Conservation (phyloP, 2,329 filamentous ascomycete genomes). For the Cladophialophora exuberans region DNA sequence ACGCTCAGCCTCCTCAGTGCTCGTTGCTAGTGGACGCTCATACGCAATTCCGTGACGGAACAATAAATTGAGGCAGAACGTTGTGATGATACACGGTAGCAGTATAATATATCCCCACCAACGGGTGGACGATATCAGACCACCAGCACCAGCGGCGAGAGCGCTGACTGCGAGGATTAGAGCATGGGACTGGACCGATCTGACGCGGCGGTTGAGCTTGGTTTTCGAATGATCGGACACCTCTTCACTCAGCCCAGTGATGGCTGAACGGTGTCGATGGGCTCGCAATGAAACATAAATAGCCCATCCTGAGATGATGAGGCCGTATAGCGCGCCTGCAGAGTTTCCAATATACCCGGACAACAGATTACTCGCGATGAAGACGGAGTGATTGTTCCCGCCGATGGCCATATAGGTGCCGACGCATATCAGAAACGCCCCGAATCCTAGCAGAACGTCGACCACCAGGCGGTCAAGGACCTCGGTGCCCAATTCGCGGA, state of each 20-base stretch:
- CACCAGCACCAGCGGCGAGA: constrained; percentile 53
- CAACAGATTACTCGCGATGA: constrained; percentile 54
- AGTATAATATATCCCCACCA: constrained; percentile 60
- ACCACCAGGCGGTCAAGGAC: constrained; percentile 55
- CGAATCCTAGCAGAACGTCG: constrained; percentile 55
- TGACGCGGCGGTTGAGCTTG: constrained; percentile 24
- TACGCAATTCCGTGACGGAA: constrained; percentile 55
- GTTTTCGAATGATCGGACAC: constrained; percentile 31
- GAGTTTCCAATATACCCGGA: constrained; percentile 61
- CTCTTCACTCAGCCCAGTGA: constrained; percentile 34
- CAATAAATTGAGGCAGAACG: constrained; percentile 53
- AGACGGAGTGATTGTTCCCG: constrained; percentile 50
- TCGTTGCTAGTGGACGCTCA: constrained; percentile 38
- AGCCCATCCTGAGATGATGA: constrained; percentile 56
- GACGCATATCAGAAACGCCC: constrained; percentile 53
- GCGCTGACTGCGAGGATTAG: constrained; percentile 51
- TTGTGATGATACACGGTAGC: constrained; percentile 53
- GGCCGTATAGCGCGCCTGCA: constrained; percentile 53
- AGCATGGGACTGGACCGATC: constrained; percentile 51
- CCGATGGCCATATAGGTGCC: constrained; percentile 60
- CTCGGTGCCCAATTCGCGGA: constrained; percentile 56
- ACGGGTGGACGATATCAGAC: constrained; percentile 53
- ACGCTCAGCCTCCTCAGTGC: no score
- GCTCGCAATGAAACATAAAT: constrained; percentile 48
- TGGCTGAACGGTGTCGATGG: constrained; percentile 42